Evolutionary conservation across 768 basidiomycete species (phyloP).

Genomic region (Naganishia vishniacii): DNA sequence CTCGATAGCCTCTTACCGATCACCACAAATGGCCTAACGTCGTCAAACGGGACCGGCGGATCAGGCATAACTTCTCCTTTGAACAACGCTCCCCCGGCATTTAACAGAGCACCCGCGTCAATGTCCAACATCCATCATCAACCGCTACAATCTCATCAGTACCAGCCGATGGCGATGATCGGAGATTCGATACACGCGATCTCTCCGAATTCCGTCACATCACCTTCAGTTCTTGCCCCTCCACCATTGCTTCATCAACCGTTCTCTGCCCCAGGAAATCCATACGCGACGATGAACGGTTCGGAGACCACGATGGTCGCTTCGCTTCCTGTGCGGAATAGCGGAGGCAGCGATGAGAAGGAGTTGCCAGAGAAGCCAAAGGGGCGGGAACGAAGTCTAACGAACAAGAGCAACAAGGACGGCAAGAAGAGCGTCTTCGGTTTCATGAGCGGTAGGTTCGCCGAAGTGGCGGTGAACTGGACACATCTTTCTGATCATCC

Average conservation of each 20-base stretch:
- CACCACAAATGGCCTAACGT: conserved; percentile 12
- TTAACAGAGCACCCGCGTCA: conserved; percentile 24
- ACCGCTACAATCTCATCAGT: conserved; percentile 7
- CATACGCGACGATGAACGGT: conserved; percentile 28
- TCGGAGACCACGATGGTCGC: conserved; percentile 8
- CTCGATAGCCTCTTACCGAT: conserved; percentile 22
- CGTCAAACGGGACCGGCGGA: neutral
- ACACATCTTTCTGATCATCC: neutral
- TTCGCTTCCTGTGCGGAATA: conserved; percentile 10
- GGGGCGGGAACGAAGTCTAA: conserved; percentile 42
- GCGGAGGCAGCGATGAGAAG: conserved; percentile 33
- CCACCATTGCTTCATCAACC: conserved; percentile 40
- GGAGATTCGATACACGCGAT: neutral
- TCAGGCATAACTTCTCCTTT: neutral
- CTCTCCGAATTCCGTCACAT: neutral
- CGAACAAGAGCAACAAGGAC: conserved; percentile 45
- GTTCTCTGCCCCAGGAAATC: conserved; percentile 38
- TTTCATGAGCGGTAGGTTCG: conserved; percentile 42
- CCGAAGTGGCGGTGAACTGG: neutral
- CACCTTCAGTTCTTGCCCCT: conserved; percentile 13
- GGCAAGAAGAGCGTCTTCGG: conserved; percentile 48
- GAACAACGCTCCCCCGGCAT: neutral
- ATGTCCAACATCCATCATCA: conserved; percentile 14
- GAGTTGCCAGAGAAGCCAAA: conserved; percentile 45
- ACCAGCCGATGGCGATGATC: conserved; percentile 11